These are phyloP conservation scores for Salix viminalis DNA, from an alignment of 345 rosid genomes.

Conservation along the genomic window DNA sequence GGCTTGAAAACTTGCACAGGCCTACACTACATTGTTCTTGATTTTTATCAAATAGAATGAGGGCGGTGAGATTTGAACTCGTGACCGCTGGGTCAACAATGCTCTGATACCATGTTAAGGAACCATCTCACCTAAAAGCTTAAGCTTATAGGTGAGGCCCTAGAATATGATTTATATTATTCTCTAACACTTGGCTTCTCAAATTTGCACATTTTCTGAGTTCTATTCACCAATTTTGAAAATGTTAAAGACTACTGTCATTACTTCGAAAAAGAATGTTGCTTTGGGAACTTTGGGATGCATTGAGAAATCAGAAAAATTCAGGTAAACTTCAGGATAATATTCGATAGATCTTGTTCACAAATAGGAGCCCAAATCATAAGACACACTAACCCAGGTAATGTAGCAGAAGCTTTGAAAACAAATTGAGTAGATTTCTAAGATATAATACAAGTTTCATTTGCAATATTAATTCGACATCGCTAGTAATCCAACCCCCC, in stretches of 20 bases:
- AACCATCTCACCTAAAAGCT: too few species aligned
- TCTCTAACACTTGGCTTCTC: neutral
- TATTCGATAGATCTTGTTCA: neutral
- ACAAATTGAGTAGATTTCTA: neutral
- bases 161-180: too few species aligned
- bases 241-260: neutral
- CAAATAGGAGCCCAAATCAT: neutral
- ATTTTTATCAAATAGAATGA: too few species aligned
- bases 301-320: neutral
- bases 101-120: too few species aligned
- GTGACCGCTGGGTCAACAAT: too few species aligned
- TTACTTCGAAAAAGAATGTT: neutral
- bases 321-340: neutral
- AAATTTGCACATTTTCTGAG: neutral
- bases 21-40: too few species aligned
- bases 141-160: too few species aligned
- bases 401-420: neutral
- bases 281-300: neutral
- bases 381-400: neutral
- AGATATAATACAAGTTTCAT: constrained; percentile 1
- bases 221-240: neutral
- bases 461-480: neutral
- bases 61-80: too few species aligned
- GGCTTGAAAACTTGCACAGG: too few species aligned
- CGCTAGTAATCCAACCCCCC: neutral